These are phyloP conservation scores for Aspergillus pseudoviridinutans DNA, from an alignment of 2,329 filamentous ascomycete genomes.

Conservation along the genomic window DNA sequence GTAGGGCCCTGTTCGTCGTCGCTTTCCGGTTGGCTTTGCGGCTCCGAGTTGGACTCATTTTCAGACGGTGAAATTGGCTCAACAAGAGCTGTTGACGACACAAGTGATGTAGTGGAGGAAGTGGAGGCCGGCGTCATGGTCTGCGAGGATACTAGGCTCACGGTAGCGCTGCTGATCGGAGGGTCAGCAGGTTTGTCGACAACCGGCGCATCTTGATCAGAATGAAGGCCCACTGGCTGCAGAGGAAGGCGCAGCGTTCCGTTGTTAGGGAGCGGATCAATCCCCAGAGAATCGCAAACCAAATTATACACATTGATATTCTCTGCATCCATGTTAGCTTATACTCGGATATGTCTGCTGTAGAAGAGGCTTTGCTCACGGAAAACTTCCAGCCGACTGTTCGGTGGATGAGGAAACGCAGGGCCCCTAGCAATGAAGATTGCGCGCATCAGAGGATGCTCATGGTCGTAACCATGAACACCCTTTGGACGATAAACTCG, in stretches of 20 bases:
- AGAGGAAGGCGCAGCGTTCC: conserved; percentile 65
- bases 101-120: conserved; percentile 2
- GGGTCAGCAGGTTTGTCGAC: conserved; percentile 33
- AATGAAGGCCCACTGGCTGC: conserved; percentile 43
- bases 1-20: conserved; percentile 18
- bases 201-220: conserved; percentile 32
- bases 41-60: conserved; percentile 4
- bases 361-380: conserved; percentile 56
- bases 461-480: conserved; percentile 90
- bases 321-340: conserved; percentile 52
- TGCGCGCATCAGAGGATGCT: conserved; percentile 91
- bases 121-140: neutral
- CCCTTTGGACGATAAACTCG: conserved; percentile 74
- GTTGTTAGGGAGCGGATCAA: conserved; percentile 75
- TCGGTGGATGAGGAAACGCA: conserved; percentile 80
- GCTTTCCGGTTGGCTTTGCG: conserved; percentile 13
- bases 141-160: neutral
- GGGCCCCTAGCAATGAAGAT: conserved; percentile 92
- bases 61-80: neutral
- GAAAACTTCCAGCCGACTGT: conserved; percentile 75
- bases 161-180: conserved; percentile 13
- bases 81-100: neutral
- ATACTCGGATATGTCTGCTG: neutral
- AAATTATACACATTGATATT: conserved; percentile 96
- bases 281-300: conserved; percentile 77